Evolutionary conservation across 768 basidiomycete genomes (phyloP).

Genomic region (Kwoniella sp.): DNA sequence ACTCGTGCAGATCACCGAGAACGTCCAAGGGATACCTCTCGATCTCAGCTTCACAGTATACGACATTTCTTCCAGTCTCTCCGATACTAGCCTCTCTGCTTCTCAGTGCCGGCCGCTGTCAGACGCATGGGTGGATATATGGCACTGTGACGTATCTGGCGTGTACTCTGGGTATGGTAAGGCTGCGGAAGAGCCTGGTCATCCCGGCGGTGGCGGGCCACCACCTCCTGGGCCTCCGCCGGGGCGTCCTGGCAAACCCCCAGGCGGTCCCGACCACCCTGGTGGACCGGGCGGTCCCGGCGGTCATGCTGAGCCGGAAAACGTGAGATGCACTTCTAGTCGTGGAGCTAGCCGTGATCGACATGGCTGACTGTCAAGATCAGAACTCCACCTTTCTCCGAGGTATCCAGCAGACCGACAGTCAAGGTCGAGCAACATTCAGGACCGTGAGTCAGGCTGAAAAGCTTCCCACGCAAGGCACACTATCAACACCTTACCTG

Average conservation of each 20-base stretch:
- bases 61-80: conserved; percentile 3
- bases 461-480: too few relatives aligned
- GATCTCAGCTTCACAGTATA: background rate
- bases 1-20: conserved; percentile 4
- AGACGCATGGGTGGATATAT: conserved; percentile 10
- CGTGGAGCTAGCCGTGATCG: background rate
- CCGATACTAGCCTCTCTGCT: background rate
- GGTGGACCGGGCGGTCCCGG: conserved; percentile 5
- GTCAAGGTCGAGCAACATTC: conserved; percentile 9
- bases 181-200: background rate
- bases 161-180: conserved; percentile 11
- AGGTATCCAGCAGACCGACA: conserved; percentile 8
- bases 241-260: background rate
- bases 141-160: conserved; percentile 3
- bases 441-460: conserved; percentile 2
- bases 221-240: background rate
- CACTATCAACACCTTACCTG: background rate
- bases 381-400: conserved; percentile 13
- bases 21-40: conserved; percentile 1
- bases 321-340: background rate
- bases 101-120: conserved; percentile 1
- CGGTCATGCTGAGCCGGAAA: conserved; percentile 1
- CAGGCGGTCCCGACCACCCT: conserved; percentile 4
- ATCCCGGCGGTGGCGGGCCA: background rate
- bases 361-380: too few relatives aligned